Conservation (phyloP, 2,329 filamentous ascomycete species). For the Xylaria digitata region DNA sequence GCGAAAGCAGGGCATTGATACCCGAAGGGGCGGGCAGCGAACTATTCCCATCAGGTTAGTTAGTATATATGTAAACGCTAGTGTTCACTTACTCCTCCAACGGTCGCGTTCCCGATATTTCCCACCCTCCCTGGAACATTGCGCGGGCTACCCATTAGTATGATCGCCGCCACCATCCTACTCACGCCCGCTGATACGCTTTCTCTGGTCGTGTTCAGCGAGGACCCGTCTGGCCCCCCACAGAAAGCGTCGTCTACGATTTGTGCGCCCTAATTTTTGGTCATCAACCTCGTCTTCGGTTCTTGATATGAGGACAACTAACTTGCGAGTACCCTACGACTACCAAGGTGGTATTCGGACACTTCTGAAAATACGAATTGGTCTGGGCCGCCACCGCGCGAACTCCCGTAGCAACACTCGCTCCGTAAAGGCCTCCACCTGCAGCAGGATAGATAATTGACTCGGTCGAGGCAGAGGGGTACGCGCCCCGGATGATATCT, state of each 20-base stretch:
- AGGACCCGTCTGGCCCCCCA: constrained; percentile 65
- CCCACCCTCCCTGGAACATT: constrained; percentile 64
- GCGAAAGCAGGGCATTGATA: constrained; percentile 63
- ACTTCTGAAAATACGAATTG: constrained; percentile 62
- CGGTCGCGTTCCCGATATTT: constrained; percentile 68
- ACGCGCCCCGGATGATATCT: constrained; percentile 53
- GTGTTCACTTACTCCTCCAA: constrained; percentile 61
- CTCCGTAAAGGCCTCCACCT: constrained; percentile 64
- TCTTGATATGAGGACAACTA: constrained; percentile 24
- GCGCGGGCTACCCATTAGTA: constrained; percentile 71
- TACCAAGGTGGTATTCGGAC: constrained; percentile 65
- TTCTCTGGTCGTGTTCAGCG: constrained; percentile 57
- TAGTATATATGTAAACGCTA: background rate
- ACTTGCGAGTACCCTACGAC: constrained; percentile 72
- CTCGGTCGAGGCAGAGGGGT: constrained; percentile 56
- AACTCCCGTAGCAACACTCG: constrained; percentile 64
- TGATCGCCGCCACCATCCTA: constrained; percentile 65
- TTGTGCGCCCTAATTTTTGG: constrained; percentile 64
- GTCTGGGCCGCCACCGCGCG: constrained; percentile 61
- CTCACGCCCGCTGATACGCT: constrained; percentile 58
- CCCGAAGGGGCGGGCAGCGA: constrained; percentile 65
- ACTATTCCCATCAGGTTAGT: constrained; percentile 54
- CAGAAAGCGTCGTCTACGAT: constrained; percentile 71
- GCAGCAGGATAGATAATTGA: constrained; percentile 65
- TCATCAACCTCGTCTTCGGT: background rate